Base-by-base conservation (phyloP, 148 eudicot genomes). In the Rhododendron vialii region DNA sequence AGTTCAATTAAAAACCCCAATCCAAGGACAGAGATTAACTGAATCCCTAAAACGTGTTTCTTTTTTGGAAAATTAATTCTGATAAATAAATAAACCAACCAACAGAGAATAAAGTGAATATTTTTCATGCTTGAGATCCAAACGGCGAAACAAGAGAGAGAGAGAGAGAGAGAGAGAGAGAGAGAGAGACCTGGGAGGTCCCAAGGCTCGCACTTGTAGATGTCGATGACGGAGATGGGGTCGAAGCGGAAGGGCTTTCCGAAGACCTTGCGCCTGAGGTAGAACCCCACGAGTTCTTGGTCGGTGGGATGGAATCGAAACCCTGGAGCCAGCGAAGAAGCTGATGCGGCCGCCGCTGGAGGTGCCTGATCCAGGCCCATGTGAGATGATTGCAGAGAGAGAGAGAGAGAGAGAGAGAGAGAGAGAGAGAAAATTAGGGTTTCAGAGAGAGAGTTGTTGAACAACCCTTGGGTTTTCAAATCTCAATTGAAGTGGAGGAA, bases 251-350 rank as follows among this genome's bases (percentile, higher is more conserved):
- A 94, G 4, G 92, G 85, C 74, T 88, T 91, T 12, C 94, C 93
- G 75, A 88, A 86, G 63, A 94, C 80, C 86, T 95, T 95, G 18
- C 98, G 92, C 86, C 89, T 86, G 10, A 95, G 86, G 83, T 95
- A 94, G 84, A 92, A 95, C 38, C 92, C 83, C 0, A 95, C 95
- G 22, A 95, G 88, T 74, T 95, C 98, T 82, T 95, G 96, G 51
- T 95, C 98, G 1, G 98, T 95, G 2, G 98, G 98, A 53, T 95
- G 98, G 55, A 95, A 95, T 59, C 96, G 87, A 78, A 95, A 95
- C 20, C 98, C 98, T 4, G 98, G 96, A 12, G 93, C 95, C 6
- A 95, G 90, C 69, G 89, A 84, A 3, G 89, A 35, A 15, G 83
- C 11, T 20, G 41, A 47, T 50, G 85, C 33, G 10, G 90, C 33